Percentiles rank a stretch among this genome's conserved stretches.
Conservation (phyloP, 352 stramenopile genomes). For the Stephanocyclus meneghinianus region DNA sequence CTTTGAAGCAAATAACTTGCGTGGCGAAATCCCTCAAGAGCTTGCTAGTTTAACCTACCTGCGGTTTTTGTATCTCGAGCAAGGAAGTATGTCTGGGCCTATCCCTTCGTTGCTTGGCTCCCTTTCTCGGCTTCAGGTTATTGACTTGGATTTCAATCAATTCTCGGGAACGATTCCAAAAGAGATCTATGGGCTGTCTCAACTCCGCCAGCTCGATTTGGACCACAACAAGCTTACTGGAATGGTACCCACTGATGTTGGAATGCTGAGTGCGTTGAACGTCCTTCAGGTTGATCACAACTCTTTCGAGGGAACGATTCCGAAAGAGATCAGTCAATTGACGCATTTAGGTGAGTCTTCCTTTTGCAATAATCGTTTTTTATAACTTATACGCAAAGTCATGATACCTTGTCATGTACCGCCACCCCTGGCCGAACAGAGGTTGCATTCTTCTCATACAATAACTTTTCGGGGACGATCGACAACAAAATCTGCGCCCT, state of each 20-base stretch:
- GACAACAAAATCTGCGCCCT: conserved; percentile 17
- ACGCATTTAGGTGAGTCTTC: conserved; percentile 5
- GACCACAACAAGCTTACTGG: conserved; percentile 26
- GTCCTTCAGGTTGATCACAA: conserved; percentile 26
- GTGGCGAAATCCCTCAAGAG: conserved; percentile 36
- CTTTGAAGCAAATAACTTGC: conserved; percentile 54
- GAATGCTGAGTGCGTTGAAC: conserved; percentile 1
- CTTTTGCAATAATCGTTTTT: not conserved
- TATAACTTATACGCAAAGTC: not conserved
- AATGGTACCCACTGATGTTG: conserved; percentile 14
- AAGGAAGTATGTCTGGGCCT: conserved; percentile 55
- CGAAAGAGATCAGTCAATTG: conserved; percentile 9
- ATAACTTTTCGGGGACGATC: conserved; percentile 14
- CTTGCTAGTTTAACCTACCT: not conserved
- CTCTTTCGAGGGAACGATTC: conserved; percentile 17
- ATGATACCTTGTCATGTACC: not conserved
- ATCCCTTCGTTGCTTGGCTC: conserved; percentile 30
- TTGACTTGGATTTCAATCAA: conserved; percentile 64
- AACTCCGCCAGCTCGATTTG: conserved; percentile 48
- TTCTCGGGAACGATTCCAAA: conserved; percentile 57
- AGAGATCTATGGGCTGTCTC: conserved; percentile 49
- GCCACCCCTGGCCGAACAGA: not conserved
- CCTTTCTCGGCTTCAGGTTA: conserved; percentile 25
- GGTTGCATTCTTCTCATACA: conserved; percentile 31
- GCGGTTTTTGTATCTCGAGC: conserved; percentile 33